phyloP scores from a whole-genome alignment of 306 rosid genomes.

The Cicer arietinum region DNA sequence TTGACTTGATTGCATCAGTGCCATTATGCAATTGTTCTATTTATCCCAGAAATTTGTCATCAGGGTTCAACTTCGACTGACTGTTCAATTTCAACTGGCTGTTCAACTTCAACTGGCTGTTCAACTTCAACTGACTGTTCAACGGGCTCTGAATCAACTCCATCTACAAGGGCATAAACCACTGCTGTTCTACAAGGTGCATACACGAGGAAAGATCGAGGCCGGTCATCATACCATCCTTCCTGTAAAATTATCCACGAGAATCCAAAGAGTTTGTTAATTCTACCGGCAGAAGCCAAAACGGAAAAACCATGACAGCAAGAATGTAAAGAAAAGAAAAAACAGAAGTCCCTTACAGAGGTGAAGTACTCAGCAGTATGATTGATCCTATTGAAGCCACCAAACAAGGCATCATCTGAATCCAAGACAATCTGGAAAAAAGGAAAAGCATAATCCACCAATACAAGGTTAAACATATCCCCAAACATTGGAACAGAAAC shows the following conservation, averaged over 20 bases:
- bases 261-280: slow-evolving; percentile 33
- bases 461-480: slow-evolving; percentile 20
- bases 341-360: slow-evolving; percentile 52
- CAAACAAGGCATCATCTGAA: slow-evolving; percentile 75
- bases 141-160: slow-evolving; percentile 40
- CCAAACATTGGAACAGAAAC: neutral
- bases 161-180: slow-evolving; percentile 68
- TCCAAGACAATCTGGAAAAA: slow-evolving; percentile 81
- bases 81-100: neutral
- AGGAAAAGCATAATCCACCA: neutral
- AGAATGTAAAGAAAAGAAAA: slow-evolving; percentile 4
- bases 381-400: slow-evolving; percentile 75
- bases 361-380: slow-evolving; percentile 76
- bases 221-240: slow-evolving; percentile 70
- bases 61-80: slow-evolving; percentile 42
- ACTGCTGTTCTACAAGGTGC: slow-evolving; percentile 85
- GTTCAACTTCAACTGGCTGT: slow-evolving; percentile 7
- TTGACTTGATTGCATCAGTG: slow-evolving; percentile 41
- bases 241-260: slow-evolving; percentile 60
- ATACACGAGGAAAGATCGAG: slow-evolving; percentile 77
- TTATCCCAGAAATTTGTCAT: slow-evolving; percentile 36
- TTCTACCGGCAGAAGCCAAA: slow-evolving; percentile 6
- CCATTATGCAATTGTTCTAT: slow-evolving; percentile 32
- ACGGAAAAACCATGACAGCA: slow-evolving; percentile 25
- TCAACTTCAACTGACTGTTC: slow-evolving; percentile 39